phyloP scores from a whole-genome alignment of 1,139 yeast genomes.

The Pichia sp. region DNA sequence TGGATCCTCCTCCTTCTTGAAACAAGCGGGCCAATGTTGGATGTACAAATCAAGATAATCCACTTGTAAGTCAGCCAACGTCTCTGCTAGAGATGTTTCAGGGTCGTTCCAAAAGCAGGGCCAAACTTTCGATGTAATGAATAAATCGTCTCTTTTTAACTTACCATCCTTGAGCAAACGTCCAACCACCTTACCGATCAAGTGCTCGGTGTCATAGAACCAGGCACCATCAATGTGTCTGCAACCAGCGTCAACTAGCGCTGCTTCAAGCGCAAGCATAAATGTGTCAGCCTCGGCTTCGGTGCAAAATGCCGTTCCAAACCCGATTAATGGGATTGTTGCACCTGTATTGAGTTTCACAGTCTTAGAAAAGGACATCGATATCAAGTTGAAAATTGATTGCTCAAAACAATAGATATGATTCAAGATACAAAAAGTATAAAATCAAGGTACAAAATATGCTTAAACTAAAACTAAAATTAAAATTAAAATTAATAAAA shows the following conservation, averaged over 20 bases:
- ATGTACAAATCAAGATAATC: slow-evolving; percentile 80
- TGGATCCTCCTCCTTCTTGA: slow-evolving; percentile 13
- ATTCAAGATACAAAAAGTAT: no score
- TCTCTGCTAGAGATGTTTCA: slow-evolving; percentile 48
- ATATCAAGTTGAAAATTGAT: no score
- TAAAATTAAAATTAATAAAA: no score
- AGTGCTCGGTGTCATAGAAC: slow-evolving; percentile 43
- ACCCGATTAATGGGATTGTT: slow-evolving; percentile 49
- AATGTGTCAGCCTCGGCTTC: slow-evolving; percentile 40
- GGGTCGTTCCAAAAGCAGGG: slow-evolving; percentile 47
- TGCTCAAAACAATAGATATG: no score
- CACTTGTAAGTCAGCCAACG: slow-evolving; percentile 58
- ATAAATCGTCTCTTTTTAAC: slow-evolving; percentile 36
- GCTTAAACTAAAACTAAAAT: no score
- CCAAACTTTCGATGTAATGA: slow-evolving; percentile 39
- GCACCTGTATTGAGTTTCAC: slow-evolving; percentile 8
- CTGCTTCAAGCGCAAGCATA: slow-evolving; percentile 50
- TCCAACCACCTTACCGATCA: slow-evolving; percentile 43
- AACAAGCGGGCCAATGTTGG: slow-evolving; percentile 80
- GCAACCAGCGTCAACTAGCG: slow-evolving; percentile 44
- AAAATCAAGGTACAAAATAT: no score
- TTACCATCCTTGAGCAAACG: slow-evolving; percentile 28
- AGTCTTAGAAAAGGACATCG: no score
- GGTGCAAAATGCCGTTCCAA: slow-evolving; percentile 50
- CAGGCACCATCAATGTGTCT: slow-evolving; percentile 56